These are phyloP conservation scores for Phytopythium aichiense DNA, from an alignment of 352 stramenopile genomes.

Conservation along the genomic window DNA sequence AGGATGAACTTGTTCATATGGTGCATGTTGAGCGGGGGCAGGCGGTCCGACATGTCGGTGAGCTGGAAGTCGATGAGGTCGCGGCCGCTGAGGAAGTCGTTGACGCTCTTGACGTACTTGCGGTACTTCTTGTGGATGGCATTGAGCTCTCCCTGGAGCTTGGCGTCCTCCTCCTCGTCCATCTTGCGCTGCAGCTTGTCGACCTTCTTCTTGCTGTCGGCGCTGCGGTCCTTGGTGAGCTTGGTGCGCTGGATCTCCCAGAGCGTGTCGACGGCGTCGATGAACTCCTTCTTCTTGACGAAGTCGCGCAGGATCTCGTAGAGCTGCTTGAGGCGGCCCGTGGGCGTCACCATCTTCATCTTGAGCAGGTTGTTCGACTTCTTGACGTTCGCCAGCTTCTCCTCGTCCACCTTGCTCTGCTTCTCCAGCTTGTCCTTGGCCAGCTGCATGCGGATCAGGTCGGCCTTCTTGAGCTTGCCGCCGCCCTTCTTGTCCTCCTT, in stretches of 20 bases:
- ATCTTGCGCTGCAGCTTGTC: constrained; percentile 70
- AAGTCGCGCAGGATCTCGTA: constrained; percentile 84
- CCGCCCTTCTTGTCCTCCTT: constrained; percentile 36
- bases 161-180: constrained; percentile 72
- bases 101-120: constrained; percentile 80
- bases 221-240: constrained; percentile 40
- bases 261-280: constrained; percentile 80
- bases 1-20: constrained; percentile 93
- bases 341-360: constrained; percentile 87
- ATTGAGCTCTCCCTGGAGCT: constrained; percentile 56
- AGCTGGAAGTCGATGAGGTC: constrained; percentile 86
- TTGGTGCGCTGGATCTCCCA: constrained; percentile 85
- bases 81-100: constrained; percentile 60
- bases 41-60: constrained; percentile 82
- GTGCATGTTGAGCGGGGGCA: constrained; percentile 86
- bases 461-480: constrained; percentile 80
- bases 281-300: constrained; percentile 84
- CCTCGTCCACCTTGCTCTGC: constrained; percentile 83
- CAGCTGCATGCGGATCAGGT: constrained; percentile 83
- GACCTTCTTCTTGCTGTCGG: constrained; percentile 53
- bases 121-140: constrained; percentile 85
- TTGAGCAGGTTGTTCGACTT: constrained; percentile 72
- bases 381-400: constrained; percentile 87
- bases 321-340: constrained; percentile 73
- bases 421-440: constrained; percentile 87